These are phyloP conservation scores for Fragaria iinumae DNA, from an alignment of 306 rosid species.

Conservation along the genomic window DNA sequence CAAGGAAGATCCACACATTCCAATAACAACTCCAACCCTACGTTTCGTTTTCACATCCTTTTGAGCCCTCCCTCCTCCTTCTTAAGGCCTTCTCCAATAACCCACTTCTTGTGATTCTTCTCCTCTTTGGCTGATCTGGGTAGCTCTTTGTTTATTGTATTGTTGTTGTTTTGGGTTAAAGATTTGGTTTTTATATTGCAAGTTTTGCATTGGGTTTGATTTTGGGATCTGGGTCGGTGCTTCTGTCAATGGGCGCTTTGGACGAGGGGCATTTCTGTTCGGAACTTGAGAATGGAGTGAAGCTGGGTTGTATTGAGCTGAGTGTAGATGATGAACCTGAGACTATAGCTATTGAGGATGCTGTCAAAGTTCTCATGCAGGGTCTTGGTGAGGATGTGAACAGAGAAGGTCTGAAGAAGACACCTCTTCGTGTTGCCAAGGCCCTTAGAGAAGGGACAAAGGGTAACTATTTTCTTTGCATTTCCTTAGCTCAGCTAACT, in stretches of 20 bases:
- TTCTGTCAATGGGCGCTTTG: conserved; percentile 71
- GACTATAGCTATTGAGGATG: conserved; percentile 55
- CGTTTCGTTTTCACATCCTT: conserved; percentile 22
- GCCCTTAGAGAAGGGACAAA: conserved; percentile 91
- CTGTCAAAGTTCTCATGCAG: conserved; percentile 72
- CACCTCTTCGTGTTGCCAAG: conserved; percentile 92
- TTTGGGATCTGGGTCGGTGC: conserved; percentile 25
- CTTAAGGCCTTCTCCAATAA: background rate
- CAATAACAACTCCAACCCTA: conserved; percentile 28
- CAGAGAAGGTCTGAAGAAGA: conserved; percentile 82
- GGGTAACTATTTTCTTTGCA: conserved; percentile 40
- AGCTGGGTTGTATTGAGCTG: conserved; percentile 34
- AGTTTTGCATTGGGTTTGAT: background rate
- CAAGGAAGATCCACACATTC: conserved; percentile 29
- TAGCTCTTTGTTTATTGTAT: background rate
- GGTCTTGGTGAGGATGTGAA: conserved; percentile 84
- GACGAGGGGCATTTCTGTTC: conserved; percentile 57
- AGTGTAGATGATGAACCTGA: conserved; percentile 47
- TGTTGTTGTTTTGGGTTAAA: background rate
- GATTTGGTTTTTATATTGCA: conserved; percentile 16
- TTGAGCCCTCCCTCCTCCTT: background rate
- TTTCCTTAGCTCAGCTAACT: background rate
- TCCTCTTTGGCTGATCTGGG: background rate
- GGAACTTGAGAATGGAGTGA: conserved; percentile 64
- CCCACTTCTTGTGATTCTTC: background rate